Base-by-base conservation (phyloP, 495 filamentous ascomycete genomes). In the Sordaria brevicollis region DNA sequence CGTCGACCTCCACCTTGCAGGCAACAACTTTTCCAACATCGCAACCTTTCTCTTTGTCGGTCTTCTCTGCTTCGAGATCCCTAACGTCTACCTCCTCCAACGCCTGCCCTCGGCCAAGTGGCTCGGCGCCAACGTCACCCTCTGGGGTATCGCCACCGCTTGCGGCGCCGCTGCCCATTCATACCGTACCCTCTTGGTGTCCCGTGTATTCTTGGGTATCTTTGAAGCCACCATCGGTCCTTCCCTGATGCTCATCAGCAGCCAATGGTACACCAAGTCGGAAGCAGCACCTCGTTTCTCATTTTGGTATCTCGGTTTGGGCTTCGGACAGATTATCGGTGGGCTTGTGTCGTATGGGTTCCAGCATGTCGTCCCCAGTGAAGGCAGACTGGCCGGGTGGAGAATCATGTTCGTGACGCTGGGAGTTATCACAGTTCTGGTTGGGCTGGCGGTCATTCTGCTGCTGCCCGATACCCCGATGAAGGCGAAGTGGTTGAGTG, bases 161-260 rank as follows among this genome's bases (percentile, higher is more conserved):
- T 76, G 74, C 76, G 78, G 78, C 62, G 79, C 78, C 31, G 79
- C 79, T 3, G 76, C 79, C 25, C 67, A 57, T 41, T 75, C 72
- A 70, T 81, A 80, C 74, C 74, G 73, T 65, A 78, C 77, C 21
- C 73, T 81, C 11, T 76, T 81, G 8, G 78, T 79, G 34, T 77
- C 86, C 8, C 82, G 89, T 7, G 78, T 88, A 65, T 83, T 90
- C 65, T 76, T 89, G 0, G 89, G 89, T 10, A 81, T 87, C 68
- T 86, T 89, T 69, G 89, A 90, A 80, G 86, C 89, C 19, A 85
- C 86, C 34, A 86, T 90, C 68, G 84, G 83, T 57, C 89, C 89
- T 15, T 84, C 82, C 2, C 76, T 90, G 39, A 86, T 88, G 65
- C 79, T 87, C 34, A 82, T 87, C 71, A 82, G 77, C 67, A 78